Evolutionary conservation across 2,329 filamentous ascomycete genomes (phyloP), one percentile per base, ranked within the genome.

Genomic region (Colletotrichum tabaci): DNA sequence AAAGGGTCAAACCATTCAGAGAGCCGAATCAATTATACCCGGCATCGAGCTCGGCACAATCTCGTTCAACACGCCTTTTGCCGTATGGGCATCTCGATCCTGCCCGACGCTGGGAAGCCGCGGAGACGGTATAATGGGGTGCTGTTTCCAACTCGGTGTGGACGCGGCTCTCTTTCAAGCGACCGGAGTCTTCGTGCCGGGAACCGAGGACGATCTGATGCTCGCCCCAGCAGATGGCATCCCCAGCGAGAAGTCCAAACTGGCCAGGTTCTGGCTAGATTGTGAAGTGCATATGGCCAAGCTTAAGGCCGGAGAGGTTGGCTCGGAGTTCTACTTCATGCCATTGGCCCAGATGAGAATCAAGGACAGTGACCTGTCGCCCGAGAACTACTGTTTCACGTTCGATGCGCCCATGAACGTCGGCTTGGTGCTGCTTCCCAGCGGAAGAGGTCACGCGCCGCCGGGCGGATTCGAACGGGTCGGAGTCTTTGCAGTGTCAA

Each of bases 401-500:
- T 35, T 3, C 23, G 16, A 2, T 18, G 2, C 10, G 15, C 40
- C 18, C 10, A 4, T 10, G 23, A 21, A 61, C 13, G 57, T 61
- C 10, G 57, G 57, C 44, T 18, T 61, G 42, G 57, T 61, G 12
- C 18, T 61, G 26, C 23, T 23, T 9, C 6, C 26, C 26, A 13
- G 42, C 12, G 26, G 2, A 30, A 18, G 44, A 13, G 0, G n/a
- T 6, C 3, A 49, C 35, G 16, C 50, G 8, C 30, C 30, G 30
- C 30, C 30, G 26, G 18, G 26, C 42, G 57, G 15, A n/a, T 61
- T 61, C 26, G 57, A 61, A 26, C 57, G 57, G 26, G 42, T 61
- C 8, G 57, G 57, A 18, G 18, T 47, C 13, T 61, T 61, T 16
- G 57, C 26, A 12, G 16, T 30, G 7, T 18, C 57, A 12, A 3